Evolutionary conservation across 768 basidiomycete genomes (phyloP).

Genomic region (Amanita phalloides): DNA sequence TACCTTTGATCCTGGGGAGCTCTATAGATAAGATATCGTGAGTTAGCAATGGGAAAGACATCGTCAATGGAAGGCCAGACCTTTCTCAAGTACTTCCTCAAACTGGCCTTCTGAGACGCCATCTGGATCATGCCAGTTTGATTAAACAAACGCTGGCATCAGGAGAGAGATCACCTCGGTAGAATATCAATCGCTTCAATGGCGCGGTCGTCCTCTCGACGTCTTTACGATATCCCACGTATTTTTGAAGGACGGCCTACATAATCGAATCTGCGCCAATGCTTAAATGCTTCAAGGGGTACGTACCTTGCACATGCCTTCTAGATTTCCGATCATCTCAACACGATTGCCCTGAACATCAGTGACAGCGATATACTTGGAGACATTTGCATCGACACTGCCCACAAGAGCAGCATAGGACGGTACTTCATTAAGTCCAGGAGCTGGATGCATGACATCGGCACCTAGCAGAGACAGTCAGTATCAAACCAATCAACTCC

Average conservation of each 20-base stretch:
- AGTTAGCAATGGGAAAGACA: conserved; percentile 6
- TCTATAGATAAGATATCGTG: conserved; percentile 24
- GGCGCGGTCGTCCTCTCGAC: conserved; percentile 33
- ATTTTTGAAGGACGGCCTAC: conserved; percentile 43
- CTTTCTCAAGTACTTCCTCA: conserved; percentile 38
- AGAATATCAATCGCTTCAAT: conserved; percentile 61
- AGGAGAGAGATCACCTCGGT: conserved; percentile 38
- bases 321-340: conserved; percentile 63
- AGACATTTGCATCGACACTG: conserved; percentile 58
- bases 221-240: conserved; percentile 38
- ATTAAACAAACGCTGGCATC: conserved; percentile 9
- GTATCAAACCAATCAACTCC: background rate
- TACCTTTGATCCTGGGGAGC: conserved; percentile 49
- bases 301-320: conserved; percentile 51
- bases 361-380: conserved; percentile 51
- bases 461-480: conserved; percentile 33
- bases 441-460: conserved; percentile 73
- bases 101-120: conserved; percentile 44
- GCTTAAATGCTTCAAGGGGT: background rate
- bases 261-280: background rate
- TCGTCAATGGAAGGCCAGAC: conserved; percentile 17
- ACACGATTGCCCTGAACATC: conserved; percentile 47
- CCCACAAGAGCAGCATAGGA: conserved; percentile 72
- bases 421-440: conserved; percentile 59
- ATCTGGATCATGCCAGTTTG: conserved; percentile 23